These are phyloP conservation scores for Alliaria petiolata DNA, from an alignment of 345 rosid genomes.

Conservation along the genomic window DNA sequence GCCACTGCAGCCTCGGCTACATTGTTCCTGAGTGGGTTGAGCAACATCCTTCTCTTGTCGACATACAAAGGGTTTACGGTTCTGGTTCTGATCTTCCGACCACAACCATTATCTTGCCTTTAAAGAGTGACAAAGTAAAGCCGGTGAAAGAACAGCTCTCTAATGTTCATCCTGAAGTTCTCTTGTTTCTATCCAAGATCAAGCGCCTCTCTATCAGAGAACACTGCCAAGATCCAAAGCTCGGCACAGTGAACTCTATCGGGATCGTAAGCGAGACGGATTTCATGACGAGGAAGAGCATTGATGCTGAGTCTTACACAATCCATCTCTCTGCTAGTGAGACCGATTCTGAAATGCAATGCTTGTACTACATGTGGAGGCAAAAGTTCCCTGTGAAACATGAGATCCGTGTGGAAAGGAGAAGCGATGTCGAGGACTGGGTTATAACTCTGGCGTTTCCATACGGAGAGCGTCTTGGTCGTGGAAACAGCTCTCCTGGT, in stretches of 20 bases:
- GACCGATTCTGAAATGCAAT: slow-evolving; percentile 26
- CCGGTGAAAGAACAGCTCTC: slow-evolving; percentile 72
- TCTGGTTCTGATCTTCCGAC: slow-evolving; percentile 43
- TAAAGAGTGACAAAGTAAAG: slow-evolving; percentile 58
- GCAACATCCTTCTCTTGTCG: slow-evolving; percentile 43
- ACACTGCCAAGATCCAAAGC: slow-evolving; percentile 41
- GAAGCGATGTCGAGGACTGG: slow-evolving; percentile 70
- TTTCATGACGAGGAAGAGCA: slow-evolving; percentile 51
- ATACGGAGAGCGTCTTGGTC: slow-evolving; percentile 44
- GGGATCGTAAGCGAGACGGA: slow-evolving; percentile 54
- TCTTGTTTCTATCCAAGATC: slow-evolving; percentile 60
- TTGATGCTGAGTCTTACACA: slow-evolving; percentile 67
- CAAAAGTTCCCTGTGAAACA: slow-evolving; percentile 59
- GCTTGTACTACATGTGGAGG: slow-evolving; percentile 68
- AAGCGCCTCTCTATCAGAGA: slow-evolving; percentile 60
- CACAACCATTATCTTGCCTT: slow-evolving; percentile 54
- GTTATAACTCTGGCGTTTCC: slow-evolving; percentile 77
- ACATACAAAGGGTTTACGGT: slow-evolving; percentile 49
- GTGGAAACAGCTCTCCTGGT: slow-evolving; percentile 52
- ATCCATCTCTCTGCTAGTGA: slow-evolving; percentile 50
- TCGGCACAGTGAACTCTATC: slow-evolving; percentile 42
- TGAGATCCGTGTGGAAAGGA: slow-evolving; percentile 53
- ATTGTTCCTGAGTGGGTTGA: slow-evolving; percentile 85
- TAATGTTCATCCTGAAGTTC: slow-evolving; percentile 59
- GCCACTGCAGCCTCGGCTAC: slow-evolving; percentile 57